Percentiles rank a stretch among this genome's conserved stretches.
These are phyloP conservation scores for Leucocoprinus birnbaumii DNA, from an alignment of 768 basidiomycete species.

Conservation along the genomic window DNA sequence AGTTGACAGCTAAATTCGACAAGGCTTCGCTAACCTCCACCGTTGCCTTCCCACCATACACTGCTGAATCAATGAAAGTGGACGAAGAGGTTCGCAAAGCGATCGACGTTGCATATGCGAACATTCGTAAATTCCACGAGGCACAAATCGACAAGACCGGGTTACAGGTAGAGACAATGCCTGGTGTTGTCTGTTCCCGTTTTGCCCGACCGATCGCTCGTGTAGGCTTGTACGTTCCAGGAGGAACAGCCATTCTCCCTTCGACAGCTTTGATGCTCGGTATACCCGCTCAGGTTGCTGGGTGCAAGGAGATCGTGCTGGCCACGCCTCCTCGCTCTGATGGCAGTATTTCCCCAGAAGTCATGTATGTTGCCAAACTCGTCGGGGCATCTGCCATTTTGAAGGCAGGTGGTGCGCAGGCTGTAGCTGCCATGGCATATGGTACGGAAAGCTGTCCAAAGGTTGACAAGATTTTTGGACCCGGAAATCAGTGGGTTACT, in stretches of 20 bases:
- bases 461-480: conserved; percentile 99
- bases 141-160: conserved; percentile 75
- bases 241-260: conserved; percentile 94
- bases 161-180: conserved; percentile 93
- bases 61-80: conserved; percentile 58
- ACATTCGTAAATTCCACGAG: conserved; percentile 88
- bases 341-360: conserved; percentile 93
- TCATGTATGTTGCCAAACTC: conserved; percentile 92
- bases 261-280: conserved; percentile 98
- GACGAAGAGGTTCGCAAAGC: conserved; percentile 67
- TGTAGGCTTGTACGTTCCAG: conserved; percentile 96
- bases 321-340: conserved; percentile 95
- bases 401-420: conserved; percentile 96
- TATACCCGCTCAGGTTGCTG: conserved; percentile 95
- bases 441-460: conserved; percentile 95
- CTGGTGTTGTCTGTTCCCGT: conserved; percentile 93
- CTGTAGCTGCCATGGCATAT: conserved; percentile 93
- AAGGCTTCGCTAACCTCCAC: conserved; percentile 68
- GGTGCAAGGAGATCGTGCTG: conserved; percentile 87
- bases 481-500: conserved; percentile 99
- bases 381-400: conserved; percentile 89
- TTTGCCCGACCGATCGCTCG: conserved; percentile 95
- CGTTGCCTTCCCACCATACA: conserved; percentile 77
- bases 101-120: conserved; percentile 87
- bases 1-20: conserved; percentile 93